Base-by-base conservation (phyloP, 2,329 filamentous ascomycete species). In the Cadophora malorum region DNA sequence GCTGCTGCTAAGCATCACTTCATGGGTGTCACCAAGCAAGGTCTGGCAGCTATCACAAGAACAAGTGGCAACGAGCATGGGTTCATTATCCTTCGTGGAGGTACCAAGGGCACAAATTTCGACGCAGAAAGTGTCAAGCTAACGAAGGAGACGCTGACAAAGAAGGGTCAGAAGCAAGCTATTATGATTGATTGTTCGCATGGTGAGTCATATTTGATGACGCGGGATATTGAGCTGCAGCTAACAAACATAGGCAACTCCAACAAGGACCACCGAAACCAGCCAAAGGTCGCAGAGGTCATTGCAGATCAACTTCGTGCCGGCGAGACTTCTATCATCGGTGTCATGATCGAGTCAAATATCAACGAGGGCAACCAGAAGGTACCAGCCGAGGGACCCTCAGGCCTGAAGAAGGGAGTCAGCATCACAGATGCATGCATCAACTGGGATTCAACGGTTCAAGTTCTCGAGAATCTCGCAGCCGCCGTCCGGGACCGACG, bases 161-260 rank as follows among this genome's bases (percentile, higher is more conserved):
- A 92, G 82, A 97, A 97, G 87, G 90, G 90, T 69, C 91, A 96
- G 79, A 91, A 90, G 77, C 86, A 93, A 81, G 91, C 94, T 71
- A 91, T 99, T 82, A 99, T 99, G 96, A 89, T 99, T 67, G 96
- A 99, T 81, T 99, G 96, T 86, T 97, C 94, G 25, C 96, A 99
- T 79, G 96, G 92, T 93, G 83, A 66, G 87, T 79, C 52, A 63
- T 19, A 25, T 35, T 28, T 19, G 33, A 35, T 23, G 25, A 33
- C 16, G 4, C 23, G 12, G 38, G 16, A 6, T 3, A 9, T 55
- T 21, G 52, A 41, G 47, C 52, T 28, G 35, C 25, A 7, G 47
- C 65, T 71, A 68, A 73, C 60, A 67, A 45, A 33, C 31, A 1
- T 67, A 94, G 91, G 96, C 66, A 99, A 99, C 85, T 98, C 95